phyloP scores from a whole-genome alignment of 2,329 filamentous ascomycete genomes.

The Aureobasidium sp. region DNA sequence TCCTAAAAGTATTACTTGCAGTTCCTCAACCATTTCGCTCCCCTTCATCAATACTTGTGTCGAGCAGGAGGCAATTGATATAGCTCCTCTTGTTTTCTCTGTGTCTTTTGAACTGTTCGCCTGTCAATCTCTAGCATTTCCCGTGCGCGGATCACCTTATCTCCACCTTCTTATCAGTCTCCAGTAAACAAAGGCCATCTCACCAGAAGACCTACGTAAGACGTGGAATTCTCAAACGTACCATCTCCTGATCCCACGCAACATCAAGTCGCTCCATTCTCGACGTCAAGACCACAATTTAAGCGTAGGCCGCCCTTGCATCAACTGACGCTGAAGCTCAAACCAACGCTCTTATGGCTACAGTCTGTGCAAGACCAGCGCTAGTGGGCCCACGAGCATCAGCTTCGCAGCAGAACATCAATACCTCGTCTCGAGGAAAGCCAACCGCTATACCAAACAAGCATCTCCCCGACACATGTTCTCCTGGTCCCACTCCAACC shows the following conservation, averaged over 20 bases:
- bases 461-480: conserved; percentile 71
- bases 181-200: conserved; percentile 5
- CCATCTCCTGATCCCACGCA: not conserved
- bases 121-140: not conserved
- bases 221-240: not conserved
- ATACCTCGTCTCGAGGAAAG: conserved; percentile 46
- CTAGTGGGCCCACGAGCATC: conserved; percentile 31
- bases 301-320: not conserved
- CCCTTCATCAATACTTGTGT: not conserved
- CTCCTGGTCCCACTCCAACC: conserved; percentile 59
- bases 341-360: conserved; percentile 27
- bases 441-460: conserved; percentile 70
- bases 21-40: conserved; percentile 5
- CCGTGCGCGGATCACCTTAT: conserved; percentile 1
- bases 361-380: conserved; percentile 32
- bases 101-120: not conserved
- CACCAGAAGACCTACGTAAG: not conserved
- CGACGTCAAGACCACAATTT: not conserved
- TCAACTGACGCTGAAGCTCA: not conserved
- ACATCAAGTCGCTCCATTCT: not conserved
- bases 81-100: not conserved
- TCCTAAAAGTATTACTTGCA: conserved; percentile 7
- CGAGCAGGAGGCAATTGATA: not conserved
- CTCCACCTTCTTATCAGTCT: conserved; percentile 7
- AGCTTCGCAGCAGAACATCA: conserved; percentile 49